These are phyloP conservation scores for Xylaria sp. DNA, from an alignment of 495 filamentous ascomycete genomes.

Conservation along the genomic window DNA sequence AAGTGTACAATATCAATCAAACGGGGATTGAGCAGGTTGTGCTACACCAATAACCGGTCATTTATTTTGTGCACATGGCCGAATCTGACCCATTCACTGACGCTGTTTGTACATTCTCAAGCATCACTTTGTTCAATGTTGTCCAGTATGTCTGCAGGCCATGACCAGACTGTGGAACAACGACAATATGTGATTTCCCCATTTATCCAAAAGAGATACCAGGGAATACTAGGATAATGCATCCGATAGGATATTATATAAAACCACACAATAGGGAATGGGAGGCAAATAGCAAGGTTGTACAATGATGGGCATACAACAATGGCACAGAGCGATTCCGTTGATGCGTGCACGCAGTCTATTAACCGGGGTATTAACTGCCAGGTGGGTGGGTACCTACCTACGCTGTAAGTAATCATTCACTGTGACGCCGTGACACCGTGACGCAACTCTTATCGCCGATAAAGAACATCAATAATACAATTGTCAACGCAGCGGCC, in stretches of 20 bases:
- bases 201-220: not conserved
- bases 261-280: not conserved
- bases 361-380: not conserved
- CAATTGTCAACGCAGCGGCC: conserved; percentile 1
- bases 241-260: not conserved
- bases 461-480: conserved; percentile 30
- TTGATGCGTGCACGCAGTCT: not conserved
- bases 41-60: conserved; percentile 55
- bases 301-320: not conserved
- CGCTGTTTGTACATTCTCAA: not conserved
- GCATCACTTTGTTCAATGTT: not conserved
- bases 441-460: conserved; percentile 32
- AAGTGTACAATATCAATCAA: conserved; percentile 30
- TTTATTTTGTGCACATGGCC: conserved; percentile 49
- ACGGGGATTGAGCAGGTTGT: conserved; percentile 18
- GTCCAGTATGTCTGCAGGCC: not conserved
- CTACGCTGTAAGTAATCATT: not conserved
- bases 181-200: not conserved
- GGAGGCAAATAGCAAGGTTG: not conserved
- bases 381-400: not conserved
- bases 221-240: no score
- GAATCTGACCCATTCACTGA: not conserved
- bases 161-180: not conserved
- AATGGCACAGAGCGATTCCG: not conserved
- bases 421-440: not conserved